These are phyloP conservation scores for Auricularia auricula-judae DNA, from an alignment of 768 basidiomycete genomes.

Conservation along the genomic window DNA sequence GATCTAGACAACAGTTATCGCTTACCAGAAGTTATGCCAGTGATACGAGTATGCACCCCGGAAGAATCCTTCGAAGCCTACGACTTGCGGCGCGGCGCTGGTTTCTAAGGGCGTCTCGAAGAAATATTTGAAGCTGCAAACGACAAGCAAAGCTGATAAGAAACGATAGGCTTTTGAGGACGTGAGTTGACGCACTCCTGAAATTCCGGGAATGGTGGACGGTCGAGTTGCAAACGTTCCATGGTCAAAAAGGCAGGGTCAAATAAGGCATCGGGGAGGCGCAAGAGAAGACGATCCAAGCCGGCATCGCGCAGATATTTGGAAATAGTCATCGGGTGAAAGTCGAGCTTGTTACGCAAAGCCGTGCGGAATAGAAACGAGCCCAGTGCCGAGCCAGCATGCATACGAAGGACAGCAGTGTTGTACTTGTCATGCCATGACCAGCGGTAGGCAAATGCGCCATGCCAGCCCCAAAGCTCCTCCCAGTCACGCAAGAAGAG, in stretches of 20 bases:
- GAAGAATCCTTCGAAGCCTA: slow-evolving; percentile 38
- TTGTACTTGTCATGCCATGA: slow-evolving; percentile 32
- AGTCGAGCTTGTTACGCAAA: slow-evolving; percentile 32
- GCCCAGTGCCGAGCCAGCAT: slow-evolving; percentile 32
- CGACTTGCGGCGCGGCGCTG: slow-evolving; percentile 24
- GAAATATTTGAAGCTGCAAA: slow-evolving; percentile 11
- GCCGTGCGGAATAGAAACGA: slow-evolving; percentile 35
- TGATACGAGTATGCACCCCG: slow-evolving; percentile 35
- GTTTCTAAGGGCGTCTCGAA: slow-evolving; percentile 19
- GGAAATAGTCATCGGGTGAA: slow-evolving; percentile 37
- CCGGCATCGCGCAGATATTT: slow-evolving; percentile 32
- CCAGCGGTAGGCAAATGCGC: slow-evolving; percentile 35
- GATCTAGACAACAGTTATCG: not conserved
- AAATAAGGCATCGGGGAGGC: slow-evolving; percentile 35
- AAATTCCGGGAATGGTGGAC: slow-evolving; percentile 37
- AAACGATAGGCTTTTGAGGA: not conserved
- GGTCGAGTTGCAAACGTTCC: slow-evolving; percentile 33
- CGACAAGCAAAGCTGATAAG: too few species aligned
- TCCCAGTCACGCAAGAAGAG: slow-evolving; percentile 40
- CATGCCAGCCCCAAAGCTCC: slow-evolving; percentile 38
- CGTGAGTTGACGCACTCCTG: slow-evolving; percentile 20
- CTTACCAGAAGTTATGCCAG: slow-evolving; percentile 4
- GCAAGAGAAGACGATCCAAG: slow-evolving; percentile 28
- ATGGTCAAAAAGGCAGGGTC: slow-evolving; percentile 37
- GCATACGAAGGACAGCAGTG: slow-evolving; percentile 35